Conservation (phyloP, 2,329 filamentous ascomycete species). For the Neophaeococcomyces aloes region DNA sequence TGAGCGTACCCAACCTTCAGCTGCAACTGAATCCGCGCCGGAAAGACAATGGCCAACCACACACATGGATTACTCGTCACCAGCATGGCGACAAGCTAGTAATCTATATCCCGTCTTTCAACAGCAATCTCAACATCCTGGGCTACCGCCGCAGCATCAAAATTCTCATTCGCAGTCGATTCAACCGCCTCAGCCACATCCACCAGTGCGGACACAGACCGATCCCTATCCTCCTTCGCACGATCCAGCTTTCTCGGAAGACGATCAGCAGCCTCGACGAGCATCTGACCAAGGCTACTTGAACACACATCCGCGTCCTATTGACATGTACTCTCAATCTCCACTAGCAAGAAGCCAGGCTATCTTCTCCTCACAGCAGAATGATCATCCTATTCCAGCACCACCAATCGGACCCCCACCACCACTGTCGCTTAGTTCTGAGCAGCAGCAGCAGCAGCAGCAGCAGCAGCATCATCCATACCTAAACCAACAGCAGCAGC, state of each 20-base stretch:
- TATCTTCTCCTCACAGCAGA: no score
- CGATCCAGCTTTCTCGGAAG: not conserved
- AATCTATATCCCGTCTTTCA: not conserved
- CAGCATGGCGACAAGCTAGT: conserved; percentile 3
- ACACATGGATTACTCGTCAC: conserved; percentile 2
- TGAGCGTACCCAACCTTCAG: not conserved
- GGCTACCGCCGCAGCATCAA: no score
- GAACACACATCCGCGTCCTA: not conserved
- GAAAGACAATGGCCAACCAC: not conserved
- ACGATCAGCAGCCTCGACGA: not conserved
- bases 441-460: no score
- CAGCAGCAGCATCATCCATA: no score
- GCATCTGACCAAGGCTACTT: conserved; percentile 2
- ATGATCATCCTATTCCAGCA: no score
- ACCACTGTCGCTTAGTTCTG: no score
- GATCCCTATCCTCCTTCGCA: not conserved
- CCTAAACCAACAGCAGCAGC: no score
- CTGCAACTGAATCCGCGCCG: not conserved
- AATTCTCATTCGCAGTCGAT: not conserved
- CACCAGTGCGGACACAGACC: not conserved
- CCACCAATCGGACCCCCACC: no score
- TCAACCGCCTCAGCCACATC: not conserved
- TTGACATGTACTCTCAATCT: no score
- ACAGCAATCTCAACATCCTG: not conserved
- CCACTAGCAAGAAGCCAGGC: no score